Evolutionary conservation across 2,329 filamentous ascomycete genomes (phyloP).

Genomic region (Botryotinia globosa): DNA sequence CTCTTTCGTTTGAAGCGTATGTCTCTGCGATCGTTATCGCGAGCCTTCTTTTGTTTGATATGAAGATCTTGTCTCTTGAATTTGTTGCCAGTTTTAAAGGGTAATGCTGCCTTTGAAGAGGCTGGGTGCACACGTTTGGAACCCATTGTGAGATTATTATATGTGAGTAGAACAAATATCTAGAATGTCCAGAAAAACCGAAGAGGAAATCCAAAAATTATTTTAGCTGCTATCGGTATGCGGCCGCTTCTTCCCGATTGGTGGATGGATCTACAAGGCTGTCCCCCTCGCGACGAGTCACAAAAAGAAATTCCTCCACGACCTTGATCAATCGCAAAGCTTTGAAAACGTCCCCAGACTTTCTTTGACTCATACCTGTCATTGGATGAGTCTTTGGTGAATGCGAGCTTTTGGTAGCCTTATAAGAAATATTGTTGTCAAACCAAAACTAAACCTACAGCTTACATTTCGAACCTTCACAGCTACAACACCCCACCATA

Average conservation of each 20-base stretch:
- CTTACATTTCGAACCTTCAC: conserved; percentile 42
- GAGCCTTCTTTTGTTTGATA: conserved; percentile 74
- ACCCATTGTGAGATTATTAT: conserved; percentile 44
- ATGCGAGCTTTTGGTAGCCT: conserved; percentile 44
- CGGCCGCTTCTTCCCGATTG: conserved; percentile 16
- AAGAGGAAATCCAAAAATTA: conserved; percentile 23
- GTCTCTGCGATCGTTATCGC: conserved; percentile 71
- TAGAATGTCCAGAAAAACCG: background rate
- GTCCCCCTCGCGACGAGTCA: conserved; percentile 16
- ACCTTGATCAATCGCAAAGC: conserved; percentile 10
- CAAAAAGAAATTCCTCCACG: conserved; percentile 20
- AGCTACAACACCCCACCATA: conserved; percentile 37
- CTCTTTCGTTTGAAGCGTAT: conserved; percentile 75
- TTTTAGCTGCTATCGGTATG: conserved; percentile 13
- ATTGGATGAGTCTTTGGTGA: conserved; percentile 34
- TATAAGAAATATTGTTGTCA: conserved; percentile 38
- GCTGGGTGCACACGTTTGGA: conserved; percentile 45
- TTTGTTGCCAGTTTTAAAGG: conserved; percentile 70
- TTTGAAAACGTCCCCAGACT: conserved; percentile 19
- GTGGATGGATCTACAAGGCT: conserved; percentile 11
- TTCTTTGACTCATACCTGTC: conserved; percentile 28
- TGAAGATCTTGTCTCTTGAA: conserved; percentile 73
- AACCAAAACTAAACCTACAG: conserved; percentile 23
- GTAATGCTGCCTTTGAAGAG: conserved; percentile 45
- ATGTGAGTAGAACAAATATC: conserved; percentile 7